These are phyloP conservation scores for Xylaria sp. DNA, from an alignment of 2,329 filamentous ascomycete genomes.

Conservation along the genomic window DNA sequence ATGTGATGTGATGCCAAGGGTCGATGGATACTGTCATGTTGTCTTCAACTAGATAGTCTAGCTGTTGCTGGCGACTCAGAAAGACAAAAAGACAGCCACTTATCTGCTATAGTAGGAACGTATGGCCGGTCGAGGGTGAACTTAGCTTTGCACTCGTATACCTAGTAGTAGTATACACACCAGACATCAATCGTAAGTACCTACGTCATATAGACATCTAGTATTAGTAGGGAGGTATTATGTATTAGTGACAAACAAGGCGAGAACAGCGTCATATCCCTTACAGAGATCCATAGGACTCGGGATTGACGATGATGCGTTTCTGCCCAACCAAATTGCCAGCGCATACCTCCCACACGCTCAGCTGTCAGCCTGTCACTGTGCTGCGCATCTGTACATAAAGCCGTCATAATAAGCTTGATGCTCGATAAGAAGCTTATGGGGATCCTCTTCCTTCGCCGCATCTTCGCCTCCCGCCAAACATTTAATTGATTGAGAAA, in stretches of 20 bases:
- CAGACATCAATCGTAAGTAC: neutral
- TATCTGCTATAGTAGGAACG: no score
- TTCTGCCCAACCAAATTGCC: slow-evolving; percentile 52
- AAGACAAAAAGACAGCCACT: no score
- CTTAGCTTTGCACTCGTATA: no score
- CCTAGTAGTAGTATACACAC: no score
- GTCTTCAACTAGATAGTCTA: neutral
- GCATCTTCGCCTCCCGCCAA: slow-evolving; percentile 24
- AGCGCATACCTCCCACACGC: slow-evolving; percentile 48
- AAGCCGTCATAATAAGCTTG: slow-evolving; percentile 11
- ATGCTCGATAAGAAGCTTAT: slow-evolving; percentile 26
- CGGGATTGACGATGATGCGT: slow-evolving; percentile 38
- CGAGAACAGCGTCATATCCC: slow-evolving; percentile 25
- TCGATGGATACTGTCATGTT: slow-evolving; percentile 18
- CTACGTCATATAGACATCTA: neutral
- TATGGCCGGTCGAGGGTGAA: no score
- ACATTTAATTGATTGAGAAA: slow-evolving; percentile 20
- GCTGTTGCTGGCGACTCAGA: no score
- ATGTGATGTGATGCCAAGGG: slow-evolving; percentile 14
- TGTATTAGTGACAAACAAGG: neutral
- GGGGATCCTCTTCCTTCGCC: slow-evolving; percentile 29
- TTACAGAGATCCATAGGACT: slow-evolving; percentile 12
- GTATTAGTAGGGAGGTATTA: neutral
- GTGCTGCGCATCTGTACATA: slow-evolving; percentile 19
- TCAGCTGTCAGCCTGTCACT: slow-evolving; percentile 40